A percentile compares a stretch with the other conserved stretches of the same genome.
Evolutionary conservation across 495 filamentous ascomycete species (phyloP).

Genomic region (Hyaloscypha hepaticicola): DNA sequence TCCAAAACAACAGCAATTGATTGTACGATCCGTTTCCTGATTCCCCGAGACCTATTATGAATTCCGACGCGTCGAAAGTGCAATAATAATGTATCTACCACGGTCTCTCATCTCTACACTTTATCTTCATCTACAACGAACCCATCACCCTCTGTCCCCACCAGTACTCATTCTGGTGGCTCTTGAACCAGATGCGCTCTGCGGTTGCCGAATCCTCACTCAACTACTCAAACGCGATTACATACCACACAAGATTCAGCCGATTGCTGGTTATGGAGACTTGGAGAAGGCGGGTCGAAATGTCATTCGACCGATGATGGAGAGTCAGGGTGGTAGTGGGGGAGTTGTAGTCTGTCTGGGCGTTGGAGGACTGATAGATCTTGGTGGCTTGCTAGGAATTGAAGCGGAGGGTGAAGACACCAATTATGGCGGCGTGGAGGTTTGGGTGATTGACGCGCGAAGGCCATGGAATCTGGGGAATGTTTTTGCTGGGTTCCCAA

Average conservation of each 20-base stretch:
- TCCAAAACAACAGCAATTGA: neutral
- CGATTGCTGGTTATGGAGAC: slow-evolving; percentile 89
- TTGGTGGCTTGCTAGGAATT: slow-evolving; percentile 71
- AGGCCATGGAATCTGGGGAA: slow-evolving; percentile 95
- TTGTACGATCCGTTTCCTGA: neutral
- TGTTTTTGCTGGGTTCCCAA: slow-evolving; percentile 74
- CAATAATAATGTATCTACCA: slow-evolving; percentile 81
- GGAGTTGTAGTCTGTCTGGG: slow-evolving; percentile 91
- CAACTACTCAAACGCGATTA: slow-evolving; percentile 91
- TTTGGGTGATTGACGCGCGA: slow-evolving; percentile 90
- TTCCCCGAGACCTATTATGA: slow-evolving; percentile 12
- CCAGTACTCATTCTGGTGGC: slow-evolving; percentile 91
- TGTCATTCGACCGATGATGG: slow-evolving; percentile 79
- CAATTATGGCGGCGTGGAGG: slow-evolving; percentile 66
- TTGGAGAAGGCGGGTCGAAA: slow-evolving; percentile 73
- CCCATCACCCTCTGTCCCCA: slow-evolving; percentile 78
- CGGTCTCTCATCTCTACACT: slow-evolving; percentile 84
- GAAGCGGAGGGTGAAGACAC: slow-evolving; percentile 54
- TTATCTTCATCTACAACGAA: slow-evolving; percentile 80
- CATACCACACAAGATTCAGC: slow-evolving; percentile 96
- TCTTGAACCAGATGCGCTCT: slow-evolving; percentile 92
- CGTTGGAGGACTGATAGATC: slow-evolving; percentile 85
- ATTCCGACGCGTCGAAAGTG: slow-evolving; percentile 19
- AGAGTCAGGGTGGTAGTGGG: slow-evolving; percentile 72
- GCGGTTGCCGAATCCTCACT: slow-evolving; percentile 91